Conservation (phyloP, 2,329 filamentous ascomycete genomes). For the Pseudopyrenochaeta lycopersici region DNA sequence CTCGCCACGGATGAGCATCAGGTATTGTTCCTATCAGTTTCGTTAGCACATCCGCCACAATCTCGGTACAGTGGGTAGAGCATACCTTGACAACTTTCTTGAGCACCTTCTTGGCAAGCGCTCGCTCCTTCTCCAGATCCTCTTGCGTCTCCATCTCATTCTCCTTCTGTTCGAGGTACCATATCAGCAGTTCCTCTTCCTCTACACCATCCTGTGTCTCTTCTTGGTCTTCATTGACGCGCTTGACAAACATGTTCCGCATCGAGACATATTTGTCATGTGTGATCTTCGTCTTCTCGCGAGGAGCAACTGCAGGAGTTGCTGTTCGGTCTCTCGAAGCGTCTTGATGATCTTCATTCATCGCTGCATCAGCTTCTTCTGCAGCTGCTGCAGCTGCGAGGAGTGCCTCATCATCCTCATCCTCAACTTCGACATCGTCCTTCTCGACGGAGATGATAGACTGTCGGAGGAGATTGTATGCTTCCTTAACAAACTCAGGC, state of each 20-base stretch:
- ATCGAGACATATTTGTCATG: slow-evolving; percentile 95
- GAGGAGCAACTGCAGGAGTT: slow-evolving; percentile 48
- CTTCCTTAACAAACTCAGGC: slow-evolving; percentile 86
- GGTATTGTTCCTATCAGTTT: slow-evolving; percentile 63
- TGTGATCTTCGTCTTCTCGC: slow-evolving; percentile 84
- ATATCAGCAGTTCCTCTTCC: slow-evolving; percentile 80
- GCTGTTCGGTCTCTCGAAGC: slow-evolving; percentile 45
- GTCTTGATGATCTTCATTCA: slow-evolving; percentile 44
- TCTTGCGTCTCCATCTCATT: slow-evolving; percentile 82
- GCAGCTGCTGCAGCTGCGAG: slow-evolving; percentile 61
- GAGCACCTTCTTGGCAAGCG: slow-evolving; percentile 82
- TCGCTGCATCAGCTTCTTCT: slow-evolving; percentile 52
- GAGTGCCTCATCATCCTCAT: slow-evolving; percentile 72
- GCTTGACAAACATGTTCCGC: slow-evolving; percentile 83
- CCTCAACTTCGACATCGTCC: slow-evolving; percentile 94
- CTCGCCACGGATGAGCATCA: slow-evolving; percentile 76
- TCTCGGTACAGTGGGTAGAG: slow-evolving; percentile 1
- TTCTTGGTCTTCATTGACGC: slow-evolving; percentile 83
- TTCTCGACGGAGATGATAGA: slow-evolving; percentile 98
- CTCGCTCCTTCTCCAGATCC: slow-evolving; percentile 78
- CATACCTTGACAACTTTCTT: slow-evolving; percentile 95
- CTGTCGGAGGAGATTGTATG: slow-evolving; percentile 88
- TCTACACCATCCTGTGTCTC: slow-evolving; percentile 82
- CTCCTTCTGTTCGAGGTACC: slow-evolving; percentile 94
- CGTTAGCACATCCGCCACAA: slow-evolving; percentile 24